Base-by-base conservation (phyloP, 768 basidiomycete genomes). In the Lactarius vividus region DNA sequence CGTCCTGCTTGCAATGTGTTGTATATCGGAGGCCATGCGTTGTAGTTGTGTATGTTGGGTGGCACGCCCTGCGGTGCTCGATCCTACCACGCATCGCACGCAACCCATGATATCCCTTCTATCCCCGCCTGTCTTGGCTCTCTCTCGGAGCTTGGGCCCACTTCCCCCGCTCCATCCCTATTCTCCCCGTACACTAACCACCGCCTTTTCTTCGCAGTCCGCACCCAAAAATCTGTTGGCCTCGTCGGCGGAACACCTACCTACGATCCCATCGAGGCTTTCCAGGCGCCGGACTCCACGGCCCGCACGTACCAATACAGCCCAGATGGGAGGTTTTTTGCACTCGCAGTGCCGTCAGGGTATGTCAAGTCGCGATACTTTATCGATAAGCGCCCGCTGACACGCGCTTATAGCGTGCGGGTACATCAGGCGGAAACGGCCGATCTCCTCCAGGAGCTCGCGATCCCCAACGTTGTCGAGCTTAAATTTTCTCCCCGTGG, bases 151-250 rank as follows among this genome's bases (percentile, higher is more conserved):
- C 49, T 49, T 28, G 26, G 26, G 23, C 23, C 26, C 16, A 28
- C 13, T 15, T 26, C 23, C 23, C 49, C 23, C 15, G 5, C 26
- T 26, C 13, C 13, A 52, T 26, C 23, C 9, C 33, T 23, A 55
- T 66, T 65, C 63, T 62, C 73, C 63, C 73, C 68, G 59, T 60
- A 59, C 57, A 68, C 73, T 71, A 54, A 61, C 42, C 74, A 52
- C 69, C 58, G 53, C 71, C 58, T 37, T 52, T 52, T 23, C 13
- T 26, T 8, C 39, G 13, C 72, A 96, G 94, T 87, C 81, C 93
- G 96, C 76, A 92, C 96, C 53, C 96, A 97, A 85, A 98, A 97
- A 85, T 83, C 85, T 66, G 81, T 96, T 61, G 93, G 92, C 71
- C 85, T 98, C 72, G 85, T 95, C 74, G 83, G 87, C 67, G 93